These are phyloP conservation scores for Mytilinidion resinicola DNA, from an alignment of 495 filamentous ascomycete species.

Conservation along the genomic window DNA sequence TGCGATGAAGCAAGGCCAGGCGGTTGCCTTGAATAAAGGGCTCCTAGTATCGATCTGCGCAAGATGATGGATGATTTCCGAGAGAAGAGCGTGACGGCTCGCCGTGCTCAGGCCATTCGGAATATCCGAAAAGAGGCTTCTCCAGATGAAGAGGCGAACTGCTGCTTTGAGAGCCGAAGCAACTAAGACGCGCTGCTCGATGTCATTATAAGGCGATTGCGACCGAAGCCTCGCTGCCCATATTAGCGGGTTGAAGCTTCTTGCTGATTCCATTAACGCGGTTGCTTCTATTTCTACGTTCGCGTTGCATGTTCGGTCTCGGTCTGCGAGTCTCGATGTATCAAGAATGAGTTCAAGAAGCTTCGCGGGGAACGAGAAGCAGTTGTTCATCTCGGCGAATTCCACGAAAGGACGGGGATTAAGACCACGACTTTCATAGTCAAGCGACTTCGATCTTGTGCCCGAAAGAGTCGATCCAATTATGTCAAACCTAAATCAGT, in stretches of 20 bases:
- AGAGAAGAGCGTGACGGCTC: not conserved
- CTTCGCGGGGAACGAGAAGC: conserved; percentile 19
- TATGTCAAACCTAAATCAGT: conserved; percentile 17
- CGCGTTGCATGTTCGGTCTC: not conserved
- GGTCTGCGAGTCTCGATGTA: conserved; percentile 17
- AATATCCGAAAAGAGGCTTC: conserved; percentile 5
- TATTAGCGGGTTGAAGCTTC: conserved; percentile 10
- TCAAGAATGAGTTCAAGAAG: conserved; percentile 22
- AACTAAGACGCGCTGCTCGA: conserved; percentile 17
- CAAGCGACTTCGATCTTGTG: not conserved
- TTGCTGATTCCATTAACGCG: conserved; percentile 1
- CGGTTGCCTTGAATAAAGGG: conserved; percentile 20
- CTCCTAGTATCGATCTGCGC: conserved; percentile 10
- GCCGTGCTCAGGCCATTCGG: conserved; percentile 9
- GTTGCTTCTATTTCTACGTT: conserved; percentile 4
- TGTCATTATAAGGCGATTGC: conserved; percentile 15
- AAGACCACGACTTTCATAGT: conserved; percentile 2
- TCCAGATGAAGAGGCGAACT: conserved; percentile 20
- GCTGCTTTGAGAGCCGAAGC: conserved; percentile 21
- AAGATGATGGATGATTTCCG: conserved; percentile 19
- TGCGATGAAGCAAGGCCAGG: conserved; percentile 23
- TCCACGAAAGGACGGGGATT: conserved; percentile 14
- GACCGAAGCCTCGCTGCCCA: conserved; percentile 14
- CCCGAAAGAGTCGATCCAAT: conserved; percentile 20
- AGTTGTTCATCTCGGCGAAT: conserved; percentile 27